Evolutionary conservation across 495 filamentous ascomycete species (phyloP).

Genomic region (Penicillium robsamsonii): DNA sequence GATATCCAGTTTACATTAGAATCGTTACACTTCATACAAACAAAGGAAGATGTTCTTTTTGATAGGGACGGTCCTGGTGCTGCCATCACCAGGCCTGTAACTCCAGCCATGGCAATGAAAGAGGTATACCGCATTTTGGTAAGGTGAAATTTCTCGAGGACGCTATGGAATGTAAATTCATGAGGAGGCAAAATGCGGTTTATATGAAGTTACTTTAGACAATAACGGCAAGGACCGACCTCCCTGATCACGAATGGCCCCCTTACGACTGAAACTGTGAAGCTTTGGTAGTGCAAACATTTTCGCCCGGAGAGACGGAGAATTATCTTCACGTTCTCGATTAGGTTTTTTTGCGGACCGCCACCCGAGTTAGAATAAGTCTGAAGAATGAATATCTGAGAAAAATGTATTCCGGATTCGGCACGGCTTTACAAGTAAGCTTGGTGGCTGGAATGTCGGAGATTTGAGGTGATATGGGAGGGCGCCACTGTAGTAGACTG

Average conservation of each 20-base stretch:
- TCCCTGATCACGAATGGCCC: not conserved
- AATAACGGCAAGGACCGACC: not conserved
- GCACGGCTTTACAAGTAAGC: not conserved
- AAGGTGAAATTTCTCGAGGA: not conserved
- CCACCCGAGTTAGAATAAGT: not conserved
- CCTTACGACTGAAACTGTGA: not conserved
- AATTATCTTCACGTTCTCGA: not conserved
- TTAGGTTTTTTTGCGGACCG: not conserved
- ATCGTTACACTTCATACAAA: not conserved
- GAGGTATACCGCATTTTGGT: conserved; percentile 2
- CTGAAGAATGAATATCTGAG: not conserved
- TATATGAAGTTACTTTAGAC: not conserved
- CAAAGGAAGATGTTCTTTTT: conserved; percentile 6
- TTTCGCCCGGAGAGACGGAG: not conserved
- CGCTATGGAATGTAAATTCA: too few relatives aligned
- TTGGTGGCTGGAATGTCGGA: not conserved
- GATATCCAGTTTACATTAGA: not conserved
- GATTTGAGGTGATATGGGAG: not conserved
- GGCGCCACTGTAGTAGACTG: not conserved
- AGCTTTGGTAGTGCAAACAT: not conserved
- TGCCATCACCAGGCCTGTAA: not conserved
- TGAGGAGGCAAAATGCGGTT: not conserved
- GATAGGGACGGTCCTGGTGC: not conserved
- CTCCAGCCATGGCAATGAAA: not conserved
- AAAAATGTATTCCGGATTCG: not conserved